Base-by-base conservation (phyloP, 331 rosid species). In the Quercus tomentella region DNA sequence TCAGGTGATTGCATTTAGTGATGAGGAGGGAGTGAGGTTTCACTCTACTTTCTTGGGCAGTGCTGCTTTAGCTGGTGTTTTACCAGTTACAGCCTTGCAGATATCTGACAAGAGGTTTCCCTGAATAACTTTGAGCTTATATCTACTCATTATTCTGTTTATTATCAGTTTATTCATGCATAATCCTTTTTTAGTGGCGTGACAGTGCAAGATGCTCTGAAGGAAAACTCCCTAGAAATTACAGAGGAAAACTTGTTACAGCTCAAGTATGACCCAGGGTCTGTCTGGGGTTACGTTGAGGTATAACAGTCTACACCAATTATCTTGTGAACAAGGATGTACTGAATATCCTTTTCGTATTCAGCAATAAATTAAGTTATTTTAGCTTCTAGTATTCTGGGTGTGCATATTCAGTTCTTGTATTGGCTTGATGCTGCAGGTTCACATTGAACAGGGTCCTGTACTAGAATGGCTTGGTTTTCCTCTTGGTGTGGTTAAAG, bases 401-500 rank as follows among this genome's bases (percentile, higher is more conserved):
- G 21, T 7, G 10, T 28, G 37, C 67, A 65, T 56, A 41, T 52
- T 77, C 45, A 75, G 20, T 51, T 56, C 77, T 37, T 57, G 22
- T 52, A 8, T 58, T 82, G 66, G 41, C 58, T 43, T 18, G 22
- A 26, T 72, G 30, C 52, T 82, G 80, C 90, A 95, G 99, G 88
- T 95, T 86, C 99, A 95, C 81, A 95, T 93, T 73, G 98, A 95
- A 81, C 99, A 95, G 77, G 97, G 98, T 60, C 99, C 97, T 16
- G 97, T 93, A 82, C 88, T 95, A 75, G 98, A 93, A 79, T 85
- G 87, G 85, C 76, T 72, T 74, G 99, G 99, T 80, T 91, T 88
- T 77, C 99, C 99, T 41, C 90, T 91, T 56, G 99, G 90, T 81
- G 94, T 89, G 70, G 99, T 95, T 80, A 84, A 91, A 86, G 98